Evolutionary conservation across 257 asterid species (phyloP), one percentile per base, ranked within the genome.

Genomic region (Perilla frutescens): DNA sequence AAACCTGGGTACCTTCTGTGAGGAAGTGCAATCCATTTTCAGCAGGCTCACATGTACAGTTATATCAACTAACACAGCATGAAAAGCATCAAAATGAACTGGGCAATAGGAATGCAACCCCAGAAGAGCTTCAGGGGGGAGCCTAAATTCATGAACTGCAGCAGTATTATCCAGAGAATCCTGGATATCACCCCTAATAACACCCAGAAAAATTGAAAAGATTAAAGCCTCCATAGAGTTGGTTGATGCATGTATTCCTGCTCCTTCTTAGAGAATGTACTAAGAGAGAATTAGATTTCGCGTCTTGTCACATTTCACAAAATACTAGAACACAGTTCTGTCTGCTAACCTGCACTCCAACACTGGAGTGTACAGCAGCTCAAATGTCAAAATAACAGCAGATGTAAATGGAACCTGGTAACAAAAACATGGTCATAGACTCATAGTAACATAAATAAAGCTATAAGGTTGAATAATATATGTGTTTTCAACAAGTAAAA

Each of bases 41-140:
- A 90, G 84, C 73, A 93, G 82, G 85, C 88, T 74, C 64, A 74
- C 87, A 77, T 93, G 98, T 26, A 93, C 86, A 40, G 86, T 90
- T 76, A 80, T 68, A 84, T 93, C 97, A 50, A 93, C 91, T 54
- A 93, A 77, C 69, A 91, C 98, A 5, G 96, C 88, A 82, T 93
- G 96, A 75, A 86, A 90, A 79, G 85, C 88, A 75, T 93, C 96
- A 83, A 93, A 90, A 69, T 89, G 91, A 68, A 93, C 96, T 8
- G 96, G 97, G 77, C 97, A 93, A 72, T 90, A 93, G 66, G 96
- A 81, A 75, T 93, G 98, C 77, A 86, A 73, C 51, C 97, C 98
- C 73, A 89, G 60, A 81, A 93, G 98, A 53, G 96, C 90, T 81
- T 80, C 87, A 66, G 97, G 81, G 70, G 96, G 89, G 71, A 93